Percentiles rank a stretch among this genome's conserved stretches.
Conservation (phyloP, 1,284 basidiomycete species). For the Melampsora abietis-canadensis region DNA sequence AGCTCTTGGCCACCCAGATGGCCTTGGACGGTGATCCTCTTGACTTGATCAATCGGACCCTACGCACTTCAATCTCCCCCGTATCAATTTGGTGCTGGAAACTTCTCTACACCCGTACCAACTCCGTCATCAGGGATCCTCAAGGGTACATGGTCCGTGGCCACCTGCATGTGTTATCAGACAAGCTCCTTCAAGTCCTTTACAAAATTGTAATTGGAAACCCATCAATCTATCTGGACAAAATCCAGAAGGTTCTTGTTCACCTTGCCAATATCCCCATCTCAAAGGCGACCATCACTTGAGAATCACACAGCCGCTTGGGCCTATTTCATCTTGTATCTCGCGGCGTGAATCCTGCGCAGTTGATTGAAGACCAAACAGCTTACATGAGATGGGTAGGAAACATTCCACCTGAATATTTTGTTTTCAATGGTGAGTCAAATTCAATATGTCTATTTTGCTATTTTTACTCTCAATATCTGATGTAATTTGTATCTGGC, state of each 20-base stretch:
- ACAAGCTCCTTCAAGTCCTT: not conserved
- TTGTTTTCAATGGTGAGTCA: not conserved
- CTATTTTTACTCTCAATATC: not conserved
- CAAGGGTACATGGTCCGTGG: not conserved
- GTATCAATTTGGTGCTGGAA: not conserved
- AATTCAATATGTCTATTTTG: not conserved
- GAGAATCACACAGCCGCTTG: not conserved
- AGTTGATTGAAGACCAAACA: not conserved
- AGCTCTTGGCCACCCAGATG: slow-evolving; percentile 5
- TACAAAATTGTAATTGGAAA: not conserved
- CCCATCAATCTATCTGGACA: not conserved
- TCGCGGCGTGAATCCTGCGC: not conserved
- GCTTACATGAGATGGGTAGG: no score
- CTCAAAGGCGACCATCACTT: not conserved
- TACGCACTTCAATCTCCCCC: not conserved
- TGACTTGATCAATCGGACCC: not conserved
- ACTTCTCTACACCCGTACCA: not conserved
- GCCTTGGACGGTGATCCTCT: not conserved
- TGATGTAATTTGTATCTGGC: not conserved
- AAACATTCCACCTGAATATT: not conserved
- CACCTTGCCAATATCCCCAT: not conserved
- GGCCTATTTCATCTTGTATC: not conserved
- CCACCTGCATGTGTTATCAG: not conserved
- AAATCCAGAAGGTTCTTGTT: not conserved
- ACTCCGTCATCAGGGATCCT: not conserved